Evolutionary conservation across 2,329 filamentous ascomycete genomes (phyloP).

Genomic region (Epichloe coenophiala): DNA sequence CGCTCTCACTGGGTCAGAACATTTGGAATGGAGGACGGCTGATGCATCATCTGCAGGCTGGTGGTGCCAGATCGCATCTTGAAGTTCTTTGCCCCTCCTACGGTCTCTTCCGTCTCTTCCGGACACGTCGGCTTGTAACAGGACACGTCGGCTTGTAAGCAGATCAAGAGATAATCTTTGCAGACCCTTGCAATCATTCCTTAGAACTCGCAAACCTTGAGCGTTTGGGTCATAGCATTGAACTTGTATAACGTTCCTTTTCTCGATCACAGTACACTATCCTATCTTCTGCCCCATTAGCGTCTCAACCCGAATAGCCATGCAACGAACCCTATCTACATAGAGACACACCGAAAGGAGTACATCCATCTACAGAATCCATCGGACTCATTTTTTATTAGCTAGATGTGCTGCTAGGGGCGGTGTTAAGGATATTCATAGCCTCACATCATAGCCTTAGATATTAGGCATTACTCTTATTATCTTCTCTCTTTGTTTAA

Average conservation of each 20-base stretch:
- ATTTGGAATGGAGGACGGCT: background rate
- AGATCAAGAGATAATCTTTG: background rate
- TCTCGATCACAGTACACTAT: background rate
- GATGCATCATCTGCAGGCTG: background rate
- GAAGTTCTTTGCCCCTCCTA: background rate
- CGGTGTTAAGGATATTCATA: no score
- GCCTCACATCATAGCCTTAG: no score
- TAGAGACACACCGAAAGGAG: no score
- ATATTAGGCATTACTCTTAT: no score
- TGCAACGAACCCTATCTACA: no score
- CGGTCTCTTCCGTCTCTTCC: background rate
- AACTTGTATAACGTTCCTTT: background rate
- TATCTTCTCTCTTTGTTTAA: no score
- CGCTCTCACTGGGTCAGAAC: background rate
- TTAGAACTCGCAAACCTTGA: no score
- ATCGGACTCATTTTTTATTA: no score
- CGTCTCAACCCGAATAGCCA: background rate
- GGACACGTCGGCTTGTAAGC: background rate
- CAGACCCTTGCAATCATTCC: background rate
- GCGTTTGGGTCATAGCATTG: no score
- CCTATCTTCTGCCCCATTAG: background rate
- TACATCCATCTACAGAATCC: no score
- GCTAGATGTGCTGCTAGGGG: no score
- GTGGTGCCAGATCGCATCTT: background rate
- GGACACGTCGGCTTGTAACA: background rate